Base-by-base conservation (phyloP, 805 yeast genomes). In the Pichia paraexigua region DNA sequence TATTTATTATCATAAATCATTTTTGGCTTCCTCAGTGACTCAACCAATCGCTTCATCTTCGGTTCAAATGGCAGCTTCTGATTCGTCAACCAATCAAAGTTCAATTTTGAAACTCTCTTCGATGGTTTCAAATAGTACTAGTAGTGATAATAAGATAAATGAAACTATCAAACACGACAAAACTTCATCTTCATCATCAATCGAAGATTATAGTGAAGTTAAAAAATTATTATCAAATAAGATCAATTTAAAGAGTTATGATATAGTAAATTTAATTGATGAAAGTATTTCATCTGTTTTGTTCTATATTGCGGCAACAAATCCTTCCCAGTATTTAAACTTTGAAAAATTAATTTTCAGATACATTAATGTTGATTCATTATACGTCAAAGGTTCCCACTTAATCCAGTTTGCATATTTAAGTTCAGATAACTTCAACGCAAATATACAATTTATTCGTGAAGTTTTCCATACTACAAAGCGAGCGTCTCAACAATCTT, bases 231-330 rank as follows among this genome's bases (percentile, higher is more conserved):
- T 53, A 20, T 9, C 28, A 27, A 43, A 49, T 18, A 56, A 51
- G 12, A 27, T 11, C 7, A 17, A 17, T n/a, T 22, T 43, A 17
- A 46, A 39, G 37, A 43, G 45, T 54, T 30, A 42, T 57, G 22
- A 60, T 5, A 47, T 69, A 2, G 56, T 71, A 20, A 63, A 61
- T 7, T 59, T 57, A 27, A 68, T 77, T 15, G 78, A 76, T 56
- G 35, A 54, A 2, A 63, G 64, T 40, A 64, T 75, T 45, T 75
- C 72, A 18, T 63, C 70, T 28, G 63, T 80, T 8, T 56, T 76
- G 20, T 63, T 73, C 40, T 80, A 68, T 59, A 45, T 78, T 10
- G 77, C 83, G 1, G 78, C 82, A 17, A 66, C 82, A 3, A 78
- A 80, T 58, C 73, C 78, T 30, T 48, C 53, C 0, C 78, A 75